phyloP scores from a whole-genome alignment of 768 basidiomycete species.

The Coprinopsis cinerea region DNA sequence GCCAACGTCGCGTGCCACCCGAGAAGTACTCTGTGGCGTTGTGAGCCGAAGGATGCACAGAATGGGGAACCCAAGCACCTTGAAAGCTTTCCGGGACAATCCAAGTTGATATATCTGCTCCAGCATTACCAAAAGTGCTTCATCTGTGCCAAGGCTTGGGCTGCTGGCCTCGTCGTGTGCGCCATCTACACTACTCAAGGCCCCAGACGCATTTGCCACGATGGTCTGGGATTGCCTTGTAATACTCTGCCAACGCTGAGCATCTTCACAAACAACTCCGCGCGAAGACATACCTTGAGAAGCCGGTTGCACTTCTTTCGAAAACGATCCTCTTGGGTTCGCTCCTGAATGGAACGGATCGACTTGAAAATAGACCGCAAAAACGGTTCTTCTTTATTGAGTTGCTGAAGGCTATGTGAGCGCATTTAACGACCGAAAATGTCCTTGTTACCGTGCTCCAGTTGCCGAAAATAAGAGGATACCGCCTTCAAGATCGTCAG shows the following conservation, averaged over 20 bases:
- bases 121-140: constrained; percentile 34
- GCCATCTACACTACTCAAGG: too few species aligned
- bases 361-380: constrained; percentile 46
- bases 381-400: constrained; percentile 45
- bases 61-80: constrained; percentile 28
- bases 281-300: constrained; percentile 39
- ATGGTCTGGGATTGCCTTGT: too few species aligned
- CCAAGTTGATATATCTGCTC: constrained; percentile 38
- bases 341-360: constrained; percentile 42
- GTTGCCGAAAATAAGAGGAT: constrained; percentile 71
- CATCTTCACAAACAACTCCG: too few species aligned
- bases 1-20: too few species aligned
- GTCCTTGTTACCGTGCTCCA: constrained; percentile 48
- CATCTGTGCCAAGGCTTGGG: constrained; percentile 16
- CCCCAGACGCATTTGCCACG: too few species aligned
- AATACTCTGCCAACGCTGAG: too few species aligned
- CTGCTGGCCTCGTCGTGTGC: too few species aligned
- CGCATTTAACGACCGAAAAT: background rate
- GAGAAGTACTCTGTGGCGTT: constrained; percentile 12
- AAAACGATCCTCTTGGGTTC: constrained; percentile 47
- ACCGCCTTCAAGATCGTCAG: constrained; percentile 41
- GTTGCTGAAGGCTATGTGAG: constrained; percentile 36
- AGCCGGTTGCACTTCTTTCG: constrained; percentile 35
- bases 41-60: background rate
- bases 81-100: constrained; percentile 38